Percentiles rank a stretch among this genome's conserved stretches.
These are phyloP conservation scores for Fusarium vanettenii DNA, from an alignment of 2,329 filamentous ascomycete genomes.

Conservation along the genomic window DNA sequence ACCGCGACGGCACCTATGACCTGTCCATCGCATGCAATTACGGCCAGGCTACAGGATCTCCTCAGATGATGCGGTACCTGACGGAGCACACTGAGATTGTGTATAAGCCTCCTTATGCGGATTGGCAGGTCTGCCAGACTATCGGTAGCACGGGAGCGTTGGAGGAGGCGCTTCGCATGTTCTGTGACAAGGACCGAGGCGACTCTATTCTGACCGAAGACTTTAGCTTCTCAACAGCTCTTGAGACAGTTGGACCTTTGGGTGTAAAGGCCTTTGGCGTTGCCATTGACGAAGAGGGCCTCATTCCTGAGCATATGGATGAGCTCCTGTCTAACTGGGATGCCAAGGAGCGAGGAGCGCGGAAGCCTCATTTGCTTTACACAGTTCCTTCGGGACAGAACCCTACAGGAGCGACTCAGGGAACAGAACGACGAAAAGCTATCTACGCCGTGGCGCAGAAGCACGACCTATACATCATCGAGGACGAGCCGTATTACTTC, in stretches of 20 bases:
- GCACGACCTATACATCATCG: slow-evolving; percentile 87
- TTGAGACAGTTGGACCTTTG: slow-evolving; percentile 67
- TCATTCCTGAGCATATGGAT: slow-evolving; percentile 65
- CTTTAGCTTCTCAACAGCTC: slow-evolving; percentile 85
- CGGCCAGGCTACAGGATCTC: slow-evolving; percentile 85
- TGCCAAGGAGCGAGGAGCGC: slow-evolving; percentile 52
- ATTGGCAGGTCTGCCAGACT: slow-evolving; percentile 88
- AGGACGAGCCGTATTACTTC: slow-evolving; percentile 97
- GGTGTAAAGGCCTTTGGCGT: slow-evolving; percentile 64
- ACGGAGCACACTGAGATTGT: slow-evolving; percentile 97
- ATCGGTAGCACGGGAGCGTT: slow-evolving; percentile 88
- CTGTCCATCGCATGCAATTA: slow-evolving; percentile 94
- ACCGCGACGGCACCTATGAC: slow-evolving; percentile 70
- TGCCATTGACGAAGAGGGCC: slow-evolving; percentile 64
- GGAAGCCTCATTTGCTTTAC: slow-evolving; percentile 68
- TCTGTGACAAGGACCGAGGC: slow-evolving; percentile 74
- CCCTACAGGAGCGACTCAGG: slow-evolving; percentile 87
- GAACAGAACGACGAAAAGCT: slow-evolving; percentile 71
- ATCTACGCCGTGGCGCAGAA: slow-evolving; percentile 84
- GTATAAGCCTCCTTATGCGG: slow-evolving; percentile 85
- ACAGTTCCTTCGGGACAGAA: slow-evolving; percentile 85
- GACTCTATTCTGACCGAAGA: slow-evolving; percentile 89
- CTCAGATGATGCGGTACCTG: slow-evolving; percentile 88
- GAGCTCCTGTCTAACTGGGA: slow-evolving; percentile 64
- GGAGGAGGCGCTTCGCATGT: slow-evolving; percentile 86